Conservation (phyloP, 371 early-diverging fungal species). For the Synchytrium microbalum region DNA sequence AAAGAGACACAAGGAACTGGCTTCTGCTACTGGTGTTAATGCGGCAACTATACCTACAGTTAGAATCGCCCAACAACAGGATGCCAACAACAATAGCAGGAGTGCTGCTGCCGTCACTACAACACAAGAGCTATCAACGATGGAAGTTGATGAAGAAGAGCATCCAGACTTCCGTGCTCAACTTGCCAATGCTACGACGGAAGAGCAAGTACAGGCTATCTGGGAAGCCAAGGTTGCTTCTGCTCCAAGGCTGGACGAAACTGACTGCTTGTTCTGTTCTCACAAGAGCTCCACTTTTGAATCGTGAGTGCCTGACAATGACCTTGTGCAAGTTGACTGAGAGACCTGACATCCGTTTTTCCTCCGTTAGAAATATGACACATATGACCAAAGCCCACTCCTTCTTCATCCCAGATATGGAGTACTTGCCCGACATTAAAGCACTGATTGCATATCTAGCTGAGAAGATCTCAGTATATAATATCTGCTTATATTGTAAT, state of each 20-base stretch:
- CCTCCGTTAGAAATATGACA: conserved; percentile 50
- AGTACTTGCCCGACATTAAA: conserved; percentile 76
- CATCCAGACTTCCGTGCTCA: conserved; percentile 12
- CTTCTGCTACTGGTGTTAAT: background rate
- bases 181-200: conserved; percentile 28
- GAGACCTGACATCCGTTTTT: background rate
- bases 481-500: conserved; percentile 91
- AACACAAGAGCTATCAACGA: background rate
- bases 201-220: conserved; percentile 35
- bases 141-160: background rate
- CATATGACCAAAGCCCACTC: conserved; percentile 88
- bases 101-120: background rate
- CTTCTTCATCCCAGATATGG: conserved; percentile 94
- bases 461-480: conserved; percentile 87
- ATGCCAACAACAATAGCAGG: too few species aligned
- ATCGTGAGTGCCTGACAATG: conserved; percentile 10
- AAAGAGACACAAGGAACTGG: conserved; percentile 85
- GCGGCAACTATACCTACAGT: background rate
- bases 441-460: conserved; percentile 86
- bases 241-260: conserved; percentile 11
- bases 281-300: conserved; percentile 6
- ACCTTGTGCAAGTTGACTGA: conserved; percentile 10
- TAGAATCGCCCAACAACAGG: conserved; percentile 14
- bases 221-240: conserved; percentile 39
- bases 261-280: conserved; percentile 78